These are phyloP conservation scores for Batkoa obscura DNA, from an alignment of 371 early-diverging fungal genomes.

Conservation along the genomic window DNA sequence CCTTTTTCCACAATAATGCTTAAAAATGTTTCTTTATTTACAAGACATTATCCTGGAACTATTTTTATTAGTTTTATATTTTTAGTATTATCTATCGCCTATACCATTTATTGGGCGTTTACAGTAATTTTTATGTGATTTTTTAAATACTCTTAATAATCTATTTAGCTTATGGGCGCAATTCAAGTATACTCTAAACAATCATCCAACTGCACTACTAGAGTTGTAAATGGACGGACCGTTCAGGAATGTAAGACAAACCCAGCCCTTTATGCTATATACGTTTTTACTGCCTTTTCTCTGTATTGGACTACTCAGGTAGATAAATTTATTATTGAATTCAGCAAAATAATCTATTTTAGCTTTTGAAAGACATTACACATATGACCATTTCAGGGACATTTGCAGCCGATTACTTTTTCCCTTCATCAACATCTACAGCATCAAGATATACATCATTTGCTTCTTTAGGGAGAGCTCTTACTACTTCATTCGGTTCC, in stretches of 20 bases:
- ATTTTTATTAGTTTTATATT: conserved; percentile 21
- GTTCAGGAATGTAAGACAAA: neutral
- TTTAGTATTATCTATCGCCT: conserved; percentile 26
- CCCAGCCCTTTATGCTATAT: neutral
- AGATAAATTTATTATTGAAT: neutral
- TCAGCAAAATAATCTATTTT: conserved; percentile 7
- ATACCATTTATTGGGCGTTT: conserved; percentile 21
- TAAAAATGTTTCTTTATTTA: conserved; percentile 28
- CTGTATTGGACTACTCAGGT: conserved; percentile 25
- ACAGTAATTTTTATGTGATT: conserved; percentile 10
- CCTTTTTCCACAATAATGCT: conserved; percentile 30
- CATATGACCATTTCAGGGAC: conserved; percentile 65
- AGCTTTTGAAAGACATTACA: conserved; percentile 52
- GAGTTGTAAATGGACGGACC: no score
- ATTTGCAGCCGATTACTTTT: conserved; percentile 63
- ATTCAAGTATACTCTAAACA: no score
- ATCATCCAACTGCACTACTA: no score
- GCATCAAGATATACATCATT: conserved; percentile 37
- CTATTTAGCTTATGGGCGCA: neutral
- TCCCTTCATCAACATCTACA: conserved; percentile 37
- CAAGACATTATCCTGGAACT: conserved; percentile 30
- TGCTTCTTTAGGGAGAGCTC: conserved; percentile 56
- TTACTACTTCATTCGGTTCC: conserved; percentile 83
- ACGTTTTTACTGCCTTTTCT: conserved; percentile 8
- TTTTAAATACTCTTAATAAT: neutral